These are phyloP conservation scores for Ceratocystis colombiana DNA, from an alignment of 2,329 filamentous ascomycete species.

Conservation along the genomic window DNA sequence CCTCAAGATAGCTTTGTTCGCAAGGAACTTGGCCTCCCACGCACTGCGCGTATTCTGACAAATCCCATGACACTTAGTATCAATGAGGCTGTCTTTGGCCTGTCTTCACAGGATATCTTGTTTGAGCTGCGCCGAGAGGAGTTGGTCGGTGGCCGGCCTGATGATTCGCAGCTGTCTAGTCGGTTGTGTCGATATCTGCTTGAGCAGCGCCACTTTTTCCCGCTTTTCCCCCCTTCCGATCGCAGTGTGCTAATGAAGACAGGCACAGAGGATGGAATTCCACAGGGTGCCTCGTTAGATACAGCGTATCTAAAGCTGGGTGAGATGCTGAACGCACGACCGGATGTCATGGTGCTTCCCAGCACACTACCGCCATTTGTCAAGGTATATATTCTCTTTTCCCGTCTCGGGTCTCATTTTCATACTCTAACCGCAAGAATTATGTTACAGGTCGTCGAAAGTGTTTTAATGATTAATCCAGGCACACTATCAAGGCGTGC, in stretches of 20 bases:
- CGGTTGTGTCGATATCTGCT: conserved; percentile 69
- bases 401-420: no score
- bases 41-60: conserved; percentile 64
- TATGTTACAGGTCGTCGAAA: conserved; percentile 65
- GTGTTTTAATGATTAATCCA: conserved; percentile 82
- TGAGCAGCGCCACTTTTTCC: conserved; percentile 84
- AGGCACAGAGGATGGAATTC: conserved; percentile 48
- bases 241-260: conserved; percentile 57
- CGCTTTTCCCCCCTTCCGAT: conserved; percentile 71
- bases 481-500: conserved; percentile 76
- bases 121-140: conserved; percentile 74
- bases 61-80: conserved; percentile 84
- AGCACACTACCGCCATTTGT: conserved; percentile 78
- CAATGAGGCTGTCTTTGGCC: conserved; percentile 74
- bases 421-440: conserved; percentile 24
- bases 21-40: conserved; percentile 69
- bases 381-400: conserved; percentile 46
- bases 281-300: conserved; percentile 70
- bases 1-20: conserved; percentile 54
- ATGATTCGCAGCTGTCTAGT: conserved; percentile 47
- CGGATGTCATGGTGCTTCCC: conserved; percentile 75
- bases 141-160: conserved; percentile 30
- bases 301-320: conserved; percentile 75
- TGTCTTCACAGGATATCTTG: conserved; percentile 75
- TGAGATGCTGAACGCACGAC: conserved; percentile 77